Evolutionary conservation across 768 basidiomycete species (phyloP).

Genomic region (Termitomyces sp.): DNA sequence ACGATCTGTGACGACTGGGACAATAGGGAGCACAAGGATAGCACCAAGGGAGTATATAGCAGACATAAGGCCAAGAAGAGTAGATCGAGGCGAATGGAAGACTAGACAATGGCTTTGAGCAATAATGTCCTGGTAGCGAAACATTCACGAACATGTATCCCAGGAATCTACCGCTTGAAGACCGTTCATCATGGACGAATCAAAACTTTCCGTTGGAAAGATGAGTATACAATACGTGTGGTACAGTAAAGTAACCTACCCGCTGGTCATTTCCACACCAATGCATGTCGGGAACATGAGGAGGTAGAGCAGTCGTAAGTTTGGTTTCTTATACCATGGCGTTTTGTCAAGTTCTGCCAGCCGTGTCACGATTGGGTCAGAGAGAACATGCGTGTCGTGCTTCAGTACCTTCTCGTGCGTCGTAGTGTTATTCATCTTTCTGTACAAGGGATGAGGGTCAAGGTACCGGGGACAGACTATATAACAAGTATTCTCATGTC

Average conservation of each 20-base stretch:
- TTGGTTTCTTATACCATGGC: slow-evolving; percentile 60
- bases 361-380: slow-evolving; percentile 31
- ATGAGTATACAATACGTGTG: neutral
- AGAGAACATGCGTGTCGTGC: slow-evolving; percentile 4
- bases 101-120: slow-evolving; percentile 24
- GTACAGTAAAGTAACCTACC: slow-evolving; percentile 25
- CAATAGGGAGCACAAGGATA: slow-evolving; percentile 46
- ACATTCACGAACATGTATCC: slow-evolving; percentile 37
- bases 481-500: neutral
- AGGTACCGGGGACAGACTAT: neutral
- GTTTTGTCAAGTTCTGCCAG: slow-evolving; percentile 43
- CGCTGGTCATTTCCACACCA: slow-evolving; percentile 59
- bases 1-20: slow-evolving; percentile 43
- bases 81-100: slow-evolving; percentile 48
- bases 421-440: slow-evolving; percentile 3
- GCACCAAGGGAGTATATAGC: slow-evolving; percentile 59
- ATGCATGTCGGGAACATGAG: slow-evolving; percentile 55
- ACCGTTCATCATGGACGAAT: slow-evolving; percentile 59
- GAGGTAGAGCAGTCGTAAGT: slow-evolving; percentile 49
- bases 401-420: slow-evolving; percentile 5
- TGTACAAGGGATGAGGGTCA: neutral
- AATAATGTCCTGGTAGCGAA: neutral
- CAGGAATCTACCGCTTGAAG: slow-evolving; percentile 54
- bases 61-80: slow-evolving; percentile 50
- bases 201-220: slow-evolving; percentile 30